phyloP scores from a whole-genome alignment of 2,329 filamentous ascomycete species.

The Triangularia setosa region DNA sequence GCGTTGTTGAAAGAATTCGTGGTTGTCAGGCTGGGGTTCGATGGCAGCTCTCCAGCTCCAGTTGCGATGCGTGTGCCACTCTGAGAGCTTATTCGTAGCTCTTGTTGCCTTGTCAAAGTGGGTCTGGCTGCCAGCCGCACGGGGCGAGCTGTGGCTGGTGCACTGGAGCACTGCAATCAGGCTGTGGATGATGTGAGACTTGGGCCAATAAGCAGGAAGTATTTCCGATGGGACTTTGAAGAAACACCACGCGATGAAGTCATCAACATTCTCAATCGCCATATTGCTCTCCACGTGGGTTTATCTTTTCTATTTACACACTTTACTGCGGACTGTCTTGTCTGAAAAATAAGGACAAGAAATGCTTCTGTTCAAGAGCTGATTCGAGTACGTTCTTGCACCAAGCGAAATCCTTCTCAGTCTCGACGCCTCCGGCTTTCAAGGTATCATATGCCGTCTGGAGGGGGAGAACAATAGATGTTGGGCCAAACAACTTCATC shows the following conservation, averaged over 20 bases:
- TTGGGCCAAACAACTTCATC: slow-evolving; percentile 38
- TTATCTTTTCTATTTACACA: background rate
- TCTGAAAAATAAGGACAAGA: slow-evolving; percentile 13
- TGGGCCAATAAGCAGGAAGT: background rate
- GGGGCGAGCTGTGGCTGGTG: background rate
- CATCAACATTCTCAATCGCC: background rate
- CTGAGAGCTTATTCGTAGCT: slow-evolving; percentile 36
- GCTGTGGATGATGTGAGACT: background rate
- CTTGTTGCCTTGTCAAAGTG: slow-evolving; percentile 33
- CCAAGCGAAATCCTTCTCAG: slow-evolving; percentile 13
- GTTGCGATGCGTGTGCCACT: slow-evolving; percentile 10
- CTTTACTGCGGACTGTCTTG: background rate
- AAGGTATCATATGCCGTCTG: slow-evolving; percentile 18
- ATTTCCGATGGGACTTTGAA: background rate
- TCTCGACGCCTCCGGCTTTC: background rate
- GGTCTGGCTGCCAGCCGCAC: slow-evolving; percentile 7
- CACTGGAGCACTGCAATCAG: too few relatives aligned
- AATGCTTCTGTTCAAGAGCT: slow-evolving; percentile 8
- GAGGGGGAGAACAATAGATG: slow-evolving; percentile 34
- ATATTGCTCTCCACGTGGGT: too few relatives aligned
- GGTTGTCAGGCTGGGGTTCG: background rate
- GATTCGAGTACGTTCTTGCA: slow-evolving; percentile 10
- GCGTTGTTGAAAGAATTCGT: background rate
- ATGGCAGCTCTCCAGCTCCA: slow-evolving; percentile 15
- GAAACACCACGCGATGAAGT: background rate